phyloP scores from a whole-genome alignment of 2,329 filamentous ascomycete genomes.

The Neospermospora avenae region DNA sequence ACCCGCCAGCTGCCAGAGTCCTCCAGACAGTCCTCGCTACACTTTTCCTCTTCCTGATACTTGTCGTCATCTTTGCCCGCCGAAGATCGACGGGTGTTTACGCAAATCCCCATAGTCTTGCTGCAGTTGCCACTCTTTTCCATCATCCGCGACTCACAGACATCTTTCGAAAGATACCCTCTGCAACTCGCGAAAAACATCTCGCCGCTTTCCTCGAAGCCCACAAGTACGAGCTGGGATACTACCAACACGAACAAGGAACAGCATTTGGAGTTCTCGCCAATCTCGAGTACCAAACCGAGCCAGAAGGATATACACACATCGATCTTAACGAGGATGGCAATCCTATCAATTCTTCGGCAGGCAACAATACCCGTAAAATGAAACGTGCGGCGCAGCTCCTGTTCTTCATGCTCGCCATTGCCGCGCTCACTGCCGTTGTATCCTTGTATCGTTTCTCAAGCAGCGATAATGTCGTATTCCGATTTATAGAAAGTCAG shows the following conservation, averaged over 20 bases:
- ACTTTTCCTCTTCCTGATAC: neutral
- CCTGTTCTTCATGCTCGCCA: neutral
- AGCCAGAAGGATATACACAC: neutral
- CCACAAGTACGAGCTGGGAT: neutral
- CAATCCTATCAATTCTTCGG: neutral
- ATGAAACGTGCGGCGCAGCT: neutral
- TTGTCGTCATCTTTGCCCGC: neutral
- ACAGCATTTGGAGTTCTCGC: neutral
- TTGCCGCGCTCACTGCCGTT: neutral
- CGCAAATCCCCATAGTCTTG: slow-evolving; percentile 1
- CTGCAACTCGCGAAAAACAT: neutral
- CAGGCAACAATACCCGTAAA: neutral
- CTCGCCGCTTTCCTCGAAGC: neutral
- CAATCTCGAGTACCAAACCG: neutral
- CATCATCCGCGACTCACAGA: neutral
- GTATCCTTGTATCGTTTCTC: neutral
- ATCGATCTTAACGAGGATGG: neutral
- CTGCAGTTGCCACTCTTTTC: slow-evolving; percentile 3
- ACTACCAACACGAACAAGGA: neutral
- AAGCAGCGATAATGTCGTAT: neutral
- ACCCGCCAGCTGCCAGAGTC: neutral
- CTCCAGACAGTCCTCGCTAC: neutral
- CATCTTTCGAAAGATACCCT: neutral
- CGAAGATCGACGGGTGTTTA: slow-evolving; percentile 1
- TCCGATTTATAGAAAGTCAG: slow-evolving; percentile 7